Evolutionary conservation across 1,139 yeast genomes (phyloP).

Genomic region (Tardiomyces blankii): DNA sequence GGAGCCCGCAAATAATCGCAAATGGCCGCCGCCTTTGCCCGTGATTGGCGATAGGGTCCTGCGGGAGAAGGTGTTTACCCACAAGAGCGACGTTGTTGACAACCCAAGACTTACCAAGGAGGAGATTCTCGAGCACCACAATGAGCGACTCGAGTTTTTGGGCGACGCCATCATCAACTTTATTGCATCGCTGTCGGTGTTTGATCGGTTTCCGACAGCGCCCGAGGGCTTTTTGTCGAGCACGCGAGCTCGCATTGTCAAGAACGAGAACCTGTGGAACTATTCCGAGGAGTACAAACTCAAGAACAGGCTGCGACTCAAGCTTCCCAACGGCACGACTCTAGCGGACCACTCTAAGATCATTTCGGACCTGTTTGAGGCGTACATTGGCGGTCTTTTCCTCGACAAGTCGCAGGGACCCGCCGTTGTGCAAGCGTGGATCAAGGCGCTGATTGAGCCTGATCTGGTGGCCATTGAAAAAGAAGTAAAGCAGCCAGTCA

Average conservation of each 20-base stretch:
- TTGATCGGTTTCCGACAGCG: slow-evolving; percentile 52
- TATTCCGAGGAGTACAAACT: slow-evolving; percentile 67
- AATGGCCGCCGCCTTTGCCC: slow-evolving; percentile 60
- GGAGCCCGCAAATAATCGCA: neutral
- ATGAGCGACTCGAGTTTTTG: slow-evolving; percentile 84
- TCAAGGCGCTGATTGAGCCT: slow-evolving; percentile 43
- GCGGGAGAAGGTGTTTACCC: slow-evolving; percentile 66
- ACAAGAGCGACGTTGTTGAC: slow-evolving; percentile 59
- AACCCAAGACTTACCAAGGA: slow-evolving; percentile 38
- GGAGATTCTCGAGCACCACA: slow-evolving; percentile 55
- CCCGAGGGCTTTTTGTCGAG: slow-evolving; percentile 76
- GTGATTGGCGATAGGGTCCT: slow-evolving; percentile 48
- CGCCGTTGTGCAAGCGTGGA: slow-evolving; percentile 47
- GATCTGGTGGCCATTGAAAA: slow-evolving; percentile 30
- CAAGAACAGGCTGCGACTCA: slow-evolving; percentile 42
- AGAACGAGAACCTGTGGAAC: slow-evolving; percentile 60
- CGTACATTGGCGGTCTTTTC: slow-evolving; percentile 77
- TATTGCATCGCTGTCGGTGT: slow-evolving; percentile 58
- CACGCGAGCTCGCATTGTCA: slow-evolving; percentile 59
- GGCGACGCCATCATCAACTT: slow-evolving; percentile 86
- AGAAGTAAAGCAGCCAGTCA: slow-evolving; percentile 23
- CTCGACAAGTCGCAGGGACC: slow-evolving; percentile 41
- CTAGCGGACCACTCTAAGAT: slow-evolving; percentile 31
- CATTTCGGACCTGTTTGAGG: slow-evolving; percentile 77
- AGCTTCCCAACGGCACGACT: slow-evolving; percentile 1